Evolutionary conservation across 768 basidiomycete genomes (phyloP), one percentile per base, ranked within the genome.

Genomic region (Rhodosporidiobolus sp.): DNA sequence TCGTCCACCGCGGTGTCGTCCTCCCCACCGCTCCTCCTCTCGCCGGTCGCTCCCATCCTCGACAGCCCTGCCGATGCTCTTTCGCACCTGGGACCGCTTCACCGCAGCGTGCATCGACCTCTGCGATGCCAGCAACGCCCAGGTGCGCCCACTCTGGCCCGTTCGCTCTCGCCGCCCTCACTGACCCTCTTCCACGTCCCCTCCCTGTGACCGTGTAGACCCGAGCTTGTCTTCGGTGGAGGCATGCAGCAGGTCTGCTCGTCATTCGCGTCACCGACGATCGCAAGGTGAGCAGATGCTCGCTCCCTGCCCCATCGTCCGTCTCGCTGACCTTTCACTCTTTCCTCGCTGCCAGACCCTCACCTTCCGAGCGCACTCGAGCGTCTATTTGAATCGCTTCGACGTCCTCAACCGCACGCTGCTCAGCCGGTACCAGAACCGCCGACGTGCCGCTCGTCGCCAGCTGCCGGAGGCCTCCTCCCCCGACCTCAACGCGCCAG

Each of bases 371-470:
- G 95, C 94, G 3, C 88, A 89, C 77, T 96, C 94, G 5, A 92
- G 91, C 62, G 89, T 95, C 79, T 92, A 92, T 82, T 88, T 98
- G 74, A 96, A 97, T 85, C 90, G 94, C 76, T 97, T 98, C 83
- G 94, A 97, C 81, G 86, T 89, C 12, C 85, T 98, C 72, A 96
- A 95, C 79, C 85, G 90, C 54, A 87, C 89, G 12, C 84, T 96
- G 63, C 90, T 92, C 84, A 86, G 88, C 77, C 90, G 89, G 82
- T 92, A 93, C 88, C 89, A 88, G 79, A 92, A 93, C 78, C 84
- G 79, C n/a, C 48, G 34, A 0, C 49, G 46, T 17, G 24, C 84
- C 82, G 81, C 22, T 12, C 32, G 26, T 19, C 10, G 2, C 49
- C 9, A 17, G 20, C 32, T 28, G 54, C 54, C 12, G 9, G 54